phyloP scores from a whole-genome alignment of 1,284 basidiomycete species.

The Ustilago esculenta region DNA sequence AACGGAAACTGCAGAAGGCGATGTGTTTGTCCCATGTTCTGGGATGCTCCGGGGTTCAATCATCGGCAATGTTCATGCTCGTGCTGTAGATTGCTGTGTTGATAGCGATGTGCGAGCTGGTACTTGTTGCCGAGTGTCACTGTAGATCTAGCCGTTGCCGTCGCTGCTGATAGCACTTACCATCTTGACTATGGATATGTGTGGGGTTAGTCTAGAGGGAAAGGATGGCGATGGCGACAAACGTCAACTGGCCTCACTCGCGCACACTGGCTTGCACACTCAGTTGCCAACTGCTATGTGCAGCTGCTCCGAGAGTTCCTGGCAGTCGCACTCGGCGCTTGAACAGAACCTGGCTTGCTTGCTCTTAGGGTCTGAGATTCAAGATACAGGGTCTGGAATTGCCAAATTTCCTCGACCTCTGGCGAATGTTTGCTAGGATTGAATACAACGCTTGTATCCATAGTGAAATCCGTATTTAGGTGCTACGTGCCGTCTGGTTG shows the following conservation, averaged over 20 bases:
- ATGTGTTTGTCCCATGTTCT: no score
- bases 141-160: conserved; percentile 15
- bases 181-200: conserved; percentile 50
- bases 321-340: no score
- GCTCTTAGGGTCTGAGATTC: no score
- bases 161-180: conserved; percentile 30
- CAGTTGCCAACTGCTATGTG: no score
- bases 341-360: no score
- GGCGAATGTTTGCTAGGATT: no score
- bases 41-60: no score
- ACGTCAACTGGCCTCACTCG: conserved; percentile 9
- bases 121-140: conserved; percentile 6
- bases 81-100: no score
- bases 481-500: background rate
- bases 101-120: background rate
- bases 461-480: background rate
- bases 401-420: background rate
- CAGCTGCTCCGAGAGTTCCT: no score
- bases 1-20: no score
- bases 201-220: conserved; percentile 43
- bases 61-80: no score
- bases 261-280: background rate
- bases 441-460: background rate
- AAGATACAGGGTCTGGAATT: conserved; percentile 14
- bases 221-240: conserved; percentile 28